Base-by-base conservation (phyloP, 345 rosid genomes). In the Gossypium ekmanianum region DNA sequence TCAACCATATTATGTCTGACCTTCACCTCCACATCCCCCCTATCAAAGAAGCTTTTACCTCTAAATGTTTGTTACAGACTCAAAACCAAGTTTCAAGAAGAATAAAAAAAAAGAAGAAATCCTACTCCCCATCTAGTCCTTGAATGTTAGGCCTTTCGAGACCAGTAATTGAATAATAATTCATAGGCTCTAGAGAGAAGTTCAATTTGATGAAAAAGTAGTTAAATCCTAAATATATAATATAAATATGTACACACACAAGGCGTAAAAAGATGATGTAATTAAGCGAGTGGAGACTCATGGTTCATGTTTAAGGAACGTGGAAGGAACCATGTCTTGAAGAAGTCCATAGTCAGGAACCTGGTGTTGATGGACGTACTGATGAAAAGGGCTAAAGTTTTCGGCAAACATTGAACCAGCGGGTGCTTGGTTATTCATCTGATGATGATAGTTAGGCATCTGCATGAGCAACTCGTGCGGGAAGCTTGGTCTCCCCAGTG, bases 311-410 rank as follows among this genome's bases (percentile, higher is more conserved):
- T 90, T 89, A 75, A 86, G 69, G 77, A 89, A 85, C 81, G 86
- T 79, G 12, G 95, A 82, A 68, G 98, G 97, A 67, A 90, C 83
- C 0, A 94, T 83, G 79, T 94, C 98, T 75, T 88, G 94, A 79
- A 94, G 74, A 67, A 92, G 92, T 68, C 94, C 97, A 77, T 86
- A 87, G 59, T 93, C 95, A 58, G 85, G 82, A 43, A 84, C 86
- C 27, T 84, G 90, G 1, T 78, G 86, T 22, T 81, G 88, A 10
- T 77, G 80, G 41, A 24, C 17, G 51, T 74, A 51, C 47, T 26
- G 69, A 26, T 74, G 79, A 52, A 67, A 76, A 73, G 82, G 86
- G 68, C 74, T 82, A 39, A 76, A 44, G 68, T 66, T 82, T 52
- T 82, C 85, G 29, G 79, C 83, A 45, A 80, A 78, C 67, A 76